Percentiles rank a stretch among this genome's conserved stretches.
phyloP scores from a whole-genome alignment of 331 rosid species.

The Phaseolus coccineus region DNA sequence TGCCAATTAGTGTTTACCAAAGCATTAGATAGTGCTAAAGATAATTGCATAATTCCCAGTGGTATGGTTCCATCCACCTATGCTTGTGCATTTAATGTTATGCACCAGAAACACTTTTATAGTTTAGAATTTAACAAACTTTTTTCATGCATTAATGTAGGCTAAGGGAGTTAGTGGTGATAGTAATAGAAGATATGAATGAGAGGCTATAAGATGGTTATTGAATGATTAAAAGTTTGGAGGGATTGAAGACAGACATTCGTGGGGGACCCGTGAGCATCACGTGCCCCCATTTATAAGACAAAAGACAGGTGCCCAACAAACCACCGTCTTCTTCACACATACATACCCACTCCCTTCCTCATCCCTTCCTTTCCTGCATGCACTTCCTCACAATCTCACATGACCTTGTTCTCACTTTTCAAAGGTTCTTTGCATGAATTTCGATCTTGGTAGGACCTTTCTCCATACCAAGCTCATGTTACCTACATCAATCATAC shows the following conservation, averaged over 20 bases:
- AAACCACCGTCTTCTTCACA: constrained; percentile 42
- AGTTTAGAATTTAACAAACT: not conserved
- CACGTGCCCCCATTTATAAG: constrained; percentile 61
- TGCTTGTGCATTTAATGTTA: constrained; percentile 6
- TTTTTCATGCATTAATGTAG: constrained; percentile 40
- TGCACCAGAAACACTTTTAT: not conserved
- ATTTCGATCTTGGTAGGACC: constrained; percentile 43
- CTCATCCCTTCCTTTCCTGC: not conserved
- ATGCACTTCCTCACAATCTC: constrained; percentile 12
- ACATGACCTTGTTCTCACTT: constrained; percentile 50
- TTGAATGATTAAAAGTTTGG: constrained; percentile 46
- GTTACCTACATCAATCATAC: constrained; percentile 31
- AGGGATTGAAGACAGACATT: constrained; percentile 73
- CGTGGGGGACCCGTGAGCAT: constrained; percentile 65
- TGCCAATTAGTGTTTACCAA: constrained; percentile 39
- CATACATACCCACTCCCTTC: too few species aligned
- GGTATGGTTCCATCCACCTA: constrained; percentile 24
- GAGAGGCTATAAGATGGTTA: constrained; percentile 7
- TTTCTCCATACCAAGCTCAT: constrained; percentile 7
- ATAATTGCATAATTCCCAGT: not conserved
- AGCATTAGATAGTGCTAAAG: not conserved
- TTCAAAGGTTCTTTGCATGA: constrained; percentile 15
- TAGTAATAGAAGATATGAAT: not conserved
- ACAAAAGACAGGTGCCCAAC: constrained; percentile 62
- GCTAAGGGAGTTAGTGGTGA: not conserved